Base-by-base conservation (phyloP, 495 filamentous ascomycete genomes). In the Podospora comata region DNA sequence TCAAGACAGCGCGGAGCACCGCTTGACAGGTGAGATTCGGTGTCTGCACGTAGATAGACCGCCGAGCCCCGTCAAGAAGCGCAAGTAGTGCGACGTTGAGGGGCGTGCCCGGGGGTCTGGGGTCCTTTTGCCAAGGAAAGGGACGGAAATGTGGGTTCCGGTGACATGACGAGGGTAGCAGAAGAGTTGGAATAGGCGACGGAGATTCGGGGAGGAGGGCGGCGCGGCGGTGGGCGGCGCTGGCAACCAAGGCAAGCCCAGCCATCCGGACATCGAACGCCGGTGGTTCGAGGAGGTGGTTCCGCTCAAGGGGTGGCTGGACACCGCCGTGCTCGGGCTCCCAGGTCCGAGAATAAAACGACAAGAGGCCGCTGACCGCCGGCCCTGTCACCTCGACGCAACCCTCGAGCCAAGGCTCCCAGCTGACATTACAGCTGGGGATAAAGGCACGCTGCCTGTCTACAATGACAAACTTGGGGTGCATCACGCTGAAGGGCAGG, bases 401-500 rank as follows among this genome's bases (percentile, higher is more conserved):
- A 2, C 88, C 88, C 76, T 92, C 91, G 30, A 92, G 83, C 91
- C 91, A 93, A 16, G 82, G 69, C 74, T 92, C 91, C 87, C 87
- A 91, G 71, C 89, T 91, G 1, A 93, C 85, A 74, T 93, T 93
- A 71, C 87, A 89, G 70, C 88, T 90, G 0, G 89, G 89, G 13
- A 92, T 73, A 53, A 86, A 83, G 3, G 87, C 87, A 2, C 71
- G 80, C 48, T 82, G 72, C 9, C 89, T 81, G 71, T 93, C 91
- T 16, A 93, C 76, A 61, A 93, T 83, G 60, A 91, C 80, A 68
- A 89, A 92, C 73, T 93, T 93, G 2, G 89, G 87, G 71, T 93
- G 91, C 83, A 92, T 88, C 1, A 92, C 86, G 65, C 88, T 90
- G 72, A 93, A 88, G 3, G 91, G 91, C 4, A 85, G 78, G 64